These are phyloP conservation scores for Skeletonema tropicum DNA, from an alignment of 108 stramenopile genomes.

Conservation along the genomic window DNA sequence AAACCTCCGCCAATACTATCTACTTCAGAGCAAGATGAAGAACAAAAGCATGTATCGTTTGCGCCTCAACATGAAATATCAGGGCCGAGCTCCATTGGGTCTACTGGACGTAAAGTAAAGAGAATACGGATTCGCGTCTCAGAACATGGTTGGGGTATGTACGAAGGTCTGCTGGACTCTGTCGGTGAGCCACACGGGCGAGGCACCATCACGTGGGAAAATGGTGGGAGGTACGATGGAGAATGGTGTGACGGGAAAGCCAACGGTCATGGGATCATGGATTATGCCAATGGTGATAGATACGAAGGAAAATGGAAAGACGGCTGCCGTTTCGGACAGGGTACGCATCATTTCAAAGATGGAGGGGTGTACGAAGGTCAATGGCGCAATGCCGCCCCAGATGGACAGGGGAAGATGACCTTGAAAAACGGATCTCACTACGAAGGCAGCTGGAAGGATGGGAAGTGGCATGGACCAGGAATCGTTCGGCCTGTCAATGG, in stretches of 20 bases:
- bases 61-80: conserved; percentile 22
- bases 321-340: conserved; percentile 46
- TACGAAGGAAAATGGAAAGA: conserved; percentile 57
- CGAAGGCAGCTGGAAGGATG: conserved; percentile 52
- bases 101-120: conserved; percentile 16
- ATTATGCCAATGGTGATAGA: conserved; percentile 52
- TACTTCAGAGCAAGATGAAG: conserved; percentile 22
- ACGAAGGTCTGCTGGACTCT: conserved; percentile 38
- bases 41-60: conserved; percentile 42
- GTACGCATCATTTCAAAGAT: conserved; percentile 55
- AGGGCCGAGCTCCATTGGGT: conserved; percentile 11
- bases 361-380: conserved; percentile 58
- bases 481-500: conserved; percentile 51
- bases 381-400: conserved; percentile 49
- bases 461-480: conserved; percentile 51
- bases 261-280: conserved; percentile 53
- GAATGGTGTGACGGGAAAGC: conserved; percentile 62
- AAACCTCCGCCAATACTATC: background rate
- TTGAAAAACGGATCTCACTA: conserved; percentile 50
- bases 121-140: conserved; percentile 42
- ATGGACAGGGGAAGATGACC: conserved; percentile 56
- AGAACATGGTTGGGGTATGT: conserved; percentile 48
- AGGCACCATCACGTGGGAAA: conserved; percentile 52
- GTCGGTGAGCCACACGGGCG: conserved; percentile 46
- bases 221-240: conserved; percentile 60